Evolutionary conservation across 192 early-diverging fungal genomes (phyloP).

Genomic region (Endogone sp.): DNA sequence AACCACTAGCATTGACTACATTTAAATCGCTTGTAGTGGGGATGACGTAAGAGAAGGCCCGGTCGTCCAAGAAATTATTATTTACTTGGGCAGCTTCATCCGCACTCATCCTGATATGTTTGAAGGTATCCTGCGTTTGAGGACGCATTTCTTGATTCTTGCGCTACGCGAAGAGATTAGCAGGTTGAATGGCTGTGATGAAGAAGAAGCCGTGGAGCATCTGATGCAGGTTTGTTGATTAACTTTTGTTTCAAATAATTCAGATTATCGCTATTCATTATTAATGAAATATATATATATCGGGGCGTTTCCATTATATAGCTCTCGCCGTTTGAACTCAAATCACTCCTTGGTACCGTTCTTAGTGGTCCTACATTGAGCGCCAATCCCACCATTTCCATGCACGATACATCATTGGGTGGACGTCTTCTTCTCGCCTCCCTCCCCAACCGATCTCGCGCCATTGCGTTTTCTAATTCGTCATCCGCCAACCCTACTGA

Average conservation of each 20-base stretch:
- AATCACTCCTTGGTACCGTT: conserved; percentile 68
- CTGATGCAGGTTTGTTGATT: conserved; percentile 60
- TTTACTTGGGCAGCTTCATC: conserved; percentile 72
- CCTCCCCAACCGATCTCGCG: conserved; percentile 5
- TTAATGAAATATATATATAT: no score
- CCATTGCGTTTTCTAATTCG: background rate
- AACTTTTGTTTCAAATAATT: no score
- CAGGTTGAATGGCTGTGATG: conserved; percentile 65
- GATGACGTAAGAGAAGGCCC: conserved; percentile 82
- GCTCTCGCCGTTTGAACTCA: conserved; percentile 76
- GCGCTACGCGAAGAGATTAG: conserved; percentile 85
- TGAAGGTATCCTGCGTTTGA: conserved; percentile 78
- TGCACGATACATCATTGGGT: conserved; percentile 37
- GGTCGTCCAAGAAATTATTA: conserved; percentile 80
- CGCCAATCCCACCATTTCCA: conserved; percentile 30
- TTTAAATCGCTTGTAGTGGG: conserved; percentile 39
- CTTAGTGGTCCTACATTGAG: conserved; percentile 57
- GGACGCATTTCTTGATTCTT: conserved; percentile 80
- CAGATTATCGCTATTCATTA: background rate
- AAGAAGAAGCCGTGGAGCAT: conserved; percentile 74
- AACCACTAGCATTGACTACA: no score
- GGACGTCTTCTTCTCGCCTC: conserved; percentile 30
- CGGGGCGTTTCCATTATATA: no score
- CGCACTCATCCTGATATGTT: conserved; percentile 64
- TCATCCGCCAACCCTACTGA: background rate